Evolutionary conservation across 106 monocot species (phyloP), one percentile per base, ranked within the genome.

Genomic region (Xerophyta viscosa): DNA sequence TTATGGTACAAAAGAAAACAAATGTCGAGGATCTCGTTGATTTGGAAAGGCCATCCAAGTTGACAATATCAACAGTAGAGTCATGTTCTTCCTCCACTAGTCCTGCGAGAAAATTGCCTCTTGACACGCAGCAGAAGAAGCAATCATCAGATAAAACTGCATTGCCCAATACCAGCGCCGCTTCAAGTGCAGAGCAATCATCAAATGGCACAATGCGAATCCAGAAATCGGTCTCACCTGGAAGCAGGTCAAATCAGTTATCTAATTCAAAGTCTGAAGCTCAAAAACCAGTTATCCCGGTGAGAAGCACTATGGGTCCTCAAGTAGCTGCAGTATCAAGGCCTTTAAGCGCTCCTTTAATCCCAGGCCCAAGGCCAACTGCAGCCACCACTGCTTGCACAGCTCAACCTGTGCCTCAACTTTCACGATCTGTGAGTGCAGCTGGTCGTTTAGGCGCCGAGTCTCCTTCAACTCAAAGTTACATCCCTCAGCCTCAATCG

Each of bases 281-380:
- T 49, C 71, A 63, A 56, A 81, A 71, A 46, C 66, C 26, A 1
- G 59, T 57, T 23, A 23, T 37, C 11, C 46, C 65, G 24, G 9
- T 58, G 39, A 86, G 73, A 57, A 50, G 29, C 29, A 49, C 41
- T 22, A n/a, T 30, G 3, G 18, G 36, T 12, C 62, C 77, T 5
- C 75, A 66, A 36, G 33, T 47, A 0, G 22, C 57, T 57, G 17
- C 71, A 7, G n/a, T 63, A 39, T 78, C 84, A 25, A 81, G 88
- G 64, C 94, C 88, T 43, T 79, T 49, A 3, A 88, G 88, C 67
- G 94, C 84, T 14, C 94, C 94, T 54, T 60, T 79, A 18, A 63
- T 84, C 39, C 78, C 80, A 42, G 75, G 66, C 47, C 66, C 71
- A 37, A 81, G 74, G 64, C 72, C 76, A 57, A 56, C 56, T 18